Conservation (phyloP, 2,329 filamentous ascomycete genomes). For the Aspergillus ochraceus region DNA sequence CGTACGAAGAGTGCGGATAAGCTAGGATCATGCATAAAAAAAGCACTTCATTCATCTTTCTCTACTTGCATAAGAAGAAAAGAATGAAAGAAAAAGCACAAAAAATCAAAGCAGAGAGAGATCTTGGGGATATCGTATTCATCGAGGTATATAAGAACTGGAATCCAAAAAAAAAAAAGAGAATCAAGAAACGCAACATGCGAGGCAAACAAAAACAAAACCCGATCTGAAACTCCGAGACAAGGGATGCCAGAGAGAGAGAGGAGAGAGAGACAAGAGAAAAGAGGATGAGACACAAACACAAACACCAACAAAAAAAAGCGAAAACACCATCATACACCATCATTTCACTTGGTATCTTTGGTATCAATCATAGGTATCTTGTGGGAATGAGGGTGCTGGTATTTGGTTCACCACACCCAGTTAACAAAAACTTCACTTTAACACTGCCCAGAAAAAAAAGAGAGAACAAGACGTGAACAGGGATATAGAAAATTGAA, state of each 20-base stretch:
- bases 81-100: not conserved
- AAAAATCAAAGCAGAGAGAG: not conserved
- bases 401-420: constrained; percentile 6
- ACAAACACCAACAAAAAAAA: constrained; percentile 6
- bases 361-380: constrained; percentile 25
- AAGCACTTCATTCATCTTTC: not conserved
- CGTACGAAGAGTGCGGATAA: no score
- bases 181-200: no score
- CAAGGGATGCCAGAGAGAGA: not conserved
- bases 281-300: constrained; percentile 3
- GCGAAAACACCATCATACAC: constrained; percentile 24
- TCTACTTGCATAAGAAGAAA: not conserved
- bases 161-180: constrained; percentile 13
- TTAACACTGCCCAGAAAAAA: not conserved
- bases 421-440: not conserved
- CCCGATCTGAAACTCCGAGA: constrained; percentile 15
- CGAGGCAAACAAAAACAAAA: not conserved
- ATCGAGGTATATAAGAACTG: constrained; percentile 19
- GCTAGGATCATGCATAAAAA: no score
- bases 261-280: not conserved
- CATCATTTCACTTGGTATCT: constrained; percentile 30
- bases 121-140: constrained; percentile 14
- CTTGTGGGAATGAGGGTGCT: constrained; percentile 10
- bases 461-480: constrained; percentile 2
- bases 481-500: constrained; percentile 3